These are phyloP conservation scores for Termitomyces sp. DNA, from an alignment of 768 basidiomycete species.

Conservation along the genomic window DNA sequence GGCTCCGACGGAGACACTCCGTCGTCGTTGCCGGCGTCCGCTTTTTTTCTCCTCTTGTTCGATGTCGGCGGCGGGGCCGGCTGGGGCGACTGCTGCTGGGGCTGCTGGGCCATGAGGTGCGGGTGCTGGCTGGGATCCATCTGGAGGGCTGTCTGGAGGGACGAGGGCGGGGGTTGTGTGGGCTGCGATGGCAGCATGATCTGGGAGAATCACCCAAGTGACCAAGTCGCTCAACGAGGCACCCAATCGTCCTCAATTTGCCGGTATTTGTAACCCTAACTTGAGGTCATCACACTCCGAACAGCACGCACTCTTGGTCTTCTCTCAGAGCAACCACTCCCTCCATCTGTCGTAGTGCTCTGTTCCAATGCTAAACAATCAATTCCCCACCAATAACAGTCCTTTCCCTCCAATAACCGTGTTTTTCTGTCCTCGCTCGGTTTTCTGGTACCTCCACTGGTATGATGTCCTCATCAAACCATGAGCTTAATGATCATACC, in stretches of 20 bases:
- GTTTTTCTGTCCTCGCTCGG: not conserved
- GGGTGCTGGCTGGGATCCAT: slow-evolving; percentile 64
- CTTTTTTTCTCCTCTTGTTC: slow-evolving; percentile 57
- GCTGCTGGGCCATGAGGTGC: slow-evolving; percentile 43
- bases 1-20: slow-evolving; percentile 59
- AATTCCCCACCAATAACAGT: no score
- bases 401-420: no score
- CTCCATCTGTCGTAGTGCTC: no score
- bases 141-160: slow-evolving; percentile 60
- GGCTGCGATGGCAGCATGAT: slow-evolving; percentile 35
- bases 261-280: slow-evolving; percentile 29
- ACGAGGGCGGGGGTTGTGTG: slow-evolving; percentile 36
- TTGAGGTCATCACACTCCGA: slow-evolving; percentile 17
- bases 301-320: slow-evolving; percentile 3
- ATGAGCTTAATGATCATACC: no score
- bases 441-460: no score
- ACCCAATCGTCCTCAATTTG: slow-evolving; percentile 33
- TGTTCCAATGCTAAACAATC: no score
- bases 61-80: slow-evolving; percentile 22
- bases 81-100: slow-evolving; percentile 23
- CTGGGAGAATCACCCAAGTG: slow-evolving; percentile 15
- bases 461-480: no score
- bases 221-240: slow-evolving; percentile 27
- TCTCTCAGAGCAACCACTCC: no score
- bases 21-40: slow-evolving; percentile 55